phyloP scores from a whole-genome alignment of 1,284 basidiomycete species.

The Phenoliferia sp. region DNA sequence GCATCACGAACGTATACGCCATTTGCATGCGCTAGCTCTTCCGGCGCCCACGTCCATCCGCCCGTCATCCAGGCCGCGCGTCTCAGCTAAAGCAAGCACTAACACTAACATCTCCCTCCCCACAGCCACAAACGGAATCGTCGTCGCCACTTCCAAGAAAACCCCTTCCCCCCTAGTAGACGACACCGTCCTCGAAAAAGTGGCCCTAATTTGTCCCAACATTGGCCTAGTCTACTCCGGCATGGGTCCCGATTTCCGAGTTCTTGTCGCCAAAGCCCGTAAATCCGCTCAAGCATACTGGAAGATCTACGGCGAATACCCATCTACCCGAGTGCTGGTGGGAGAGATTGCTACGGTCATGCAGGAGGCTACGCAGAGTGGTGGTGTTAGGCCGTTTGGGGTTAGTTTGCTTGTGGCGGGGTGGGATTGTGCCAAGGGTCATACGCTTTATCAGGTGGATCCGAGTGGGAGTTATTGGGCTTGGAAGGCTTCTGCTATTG shows the following conservation, averaged over 20 bases:
- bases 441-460: slow-evolving; percentile 95
- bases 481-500: slow-evolving; percentile 99
- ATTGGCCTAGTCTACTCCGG: slow-evolving; percentile 99
- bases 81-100: no score
- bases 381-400: slow-evolving; percentile 98
- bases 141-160: slow-evolving; percentile 99
- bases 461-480: slow-evolving; percentile 99
- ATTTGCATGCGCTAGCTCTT: no score
- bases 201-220: slow-evolving; percentile 93
- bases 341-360: slow-evolving; percentile 97
- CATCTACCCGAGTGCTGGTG: slow-evolving; percentile 92
- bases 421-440: slow-evolving; percentile 86
- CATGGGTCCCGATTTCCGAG: slow-evolving; percentile 97
- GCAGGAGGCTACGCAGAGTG: slow-evolving; percentile 98
- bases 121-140: slow-evolving; percentile 93
- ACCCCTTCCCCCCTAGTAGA: slow-evolving; percentile 95
- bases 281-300: slow-evolving; percentile 98
- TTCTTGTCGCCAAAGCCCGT: slow-evolving; percentile 86
- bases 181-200: slow-evolving; percentile 92
- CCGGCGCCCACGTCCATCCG: not conserved
- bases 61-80: not conserved
- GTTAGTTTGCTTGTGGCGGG: slow-evolving; percentile 95
- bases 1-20: no score
- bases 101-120: not conserved
- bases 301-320: slow-evolving; percentile 99